These are phyloP conservation scores for Zasmidium angulare DNA, from an alignment of 2,329 filamentous ascomycete species.

Conservation along the genomic window DNA sequence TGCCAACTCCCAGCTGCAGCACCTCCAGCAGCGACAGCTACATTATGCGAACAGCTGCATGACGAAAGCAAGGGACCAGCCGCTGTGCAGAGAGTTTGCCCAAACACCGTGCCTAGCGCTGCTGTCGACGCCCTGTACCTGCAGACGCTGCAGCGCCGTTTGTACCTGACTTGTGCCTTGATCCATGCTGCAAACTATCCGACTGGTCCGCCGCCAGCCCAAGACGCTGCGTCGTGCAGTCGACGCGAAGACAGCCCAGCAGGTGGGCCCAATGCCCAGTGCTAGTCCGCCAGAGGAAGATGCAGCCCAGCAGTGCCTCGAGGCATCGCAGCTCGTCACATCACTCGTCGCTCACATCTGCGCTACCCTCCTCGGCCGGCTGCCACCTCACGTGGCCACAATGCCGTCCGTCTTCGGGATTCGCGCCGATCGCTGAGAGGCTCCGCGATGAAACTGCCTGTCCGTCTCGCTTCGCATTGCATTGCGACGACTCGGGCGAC, in stretches of 20 bases:
- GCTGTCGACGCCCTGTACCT: constrained; percentile 16
- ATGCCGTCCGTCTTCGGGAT: background rate
- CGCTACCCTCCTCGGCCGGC: background rate
- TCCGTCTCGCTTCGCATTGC: background rate
- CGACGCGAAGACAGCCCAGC: background rate
- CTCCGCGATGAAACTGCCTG: background rate
- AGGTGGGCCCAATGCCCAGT: background rate
- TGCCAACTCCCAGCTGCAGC: constrained; percentile 5
- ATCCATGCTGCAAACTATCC: constrained; percentile 20
- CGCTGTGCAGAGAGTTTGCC: constrained; percentile 1
- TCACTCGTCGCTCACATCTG: background rate
- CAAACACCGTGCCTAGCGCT: too few species aligned
- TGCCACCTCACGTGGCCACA: constrained; percentile 7
- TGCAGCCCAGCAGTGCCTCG: background rate
- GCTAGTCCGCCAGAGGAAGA: background rate
- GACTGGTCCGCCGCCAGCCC: constrained; percentile 15
- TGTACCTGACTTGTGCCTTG: constrained; percentile 14
- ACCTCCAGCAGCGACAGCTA: background rate
- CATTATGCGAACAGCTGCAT: constrained; percentile 15
- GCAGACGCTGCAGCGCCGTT: constrained; percentile 21
- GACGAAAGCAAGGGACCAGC: constrained; percentile 4
- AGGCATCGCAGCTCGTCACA: background rate
- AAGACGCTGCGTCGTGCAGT: constrained; percentile 5
- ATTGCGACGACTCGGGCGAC: constrained; percentile 2
- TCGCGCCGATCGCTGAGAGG: constrained; percentile 1